Evolutionary conservation across 805 yeast genomes (phyloP).

Genomic region (Teunomyces stri): DNA sequence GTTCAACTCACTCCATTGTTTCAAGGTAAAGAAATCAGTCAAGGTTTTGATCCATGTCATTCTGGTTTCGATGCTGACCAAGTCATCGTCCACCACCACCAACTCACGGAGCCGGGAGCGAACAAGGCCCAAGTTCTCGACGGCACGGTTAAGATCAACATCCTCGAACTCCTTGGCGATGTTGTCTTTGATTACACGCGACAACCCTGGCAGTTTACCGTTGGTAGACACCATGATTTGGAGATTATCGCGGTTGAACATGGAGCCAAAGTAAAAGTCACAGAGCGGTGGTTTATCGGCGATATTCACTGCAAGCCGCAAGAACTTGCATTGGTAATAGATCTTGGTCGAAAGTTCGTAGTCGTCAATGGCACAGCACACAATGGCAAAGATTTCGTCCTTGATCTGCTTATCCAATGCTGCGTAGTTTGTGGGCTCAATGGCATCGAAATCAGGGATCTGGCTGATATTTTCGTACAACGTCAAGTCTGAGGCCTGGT

Average conservation of each 20-base stretch:
- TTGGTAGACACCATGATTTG: slow-evolving; percentile 83
- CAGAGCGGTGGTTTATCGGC: slow-evolving; percentile 85
- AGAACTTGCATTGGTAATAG: slow-evolving; percentile 46
- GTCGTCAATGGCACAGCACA: slow-evolving; percentile 74
- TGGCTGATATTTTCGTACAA: slow-evolving; percentile 40
- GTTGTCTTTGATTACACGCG: slow-evolving; percentile 48
- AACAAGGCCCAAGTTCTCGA: slow-evolving; percentile 57
- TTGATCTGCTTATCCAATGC: slow-evolving; percentile 33
- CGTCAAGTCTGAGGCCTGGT: slow-evolving; percentile 44
- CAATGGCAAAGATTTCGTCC: slow-evolving; percentile 54
- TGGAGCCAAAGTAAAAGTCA: slow-evolving; percentile 83
- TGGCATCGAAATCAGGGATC: slow-evolving; percentile 18
- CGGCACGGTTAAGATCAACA: slow-evolving; percentile 55
- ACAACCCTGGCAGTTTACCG: slow-evolving; percentile 77
- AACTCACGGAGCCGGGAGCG: slow-evolving; percentile 48
- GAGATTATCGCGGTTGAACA: slow-evolving; percentile 66
- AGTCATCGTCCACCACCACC: slow-evolving; percentile 43
- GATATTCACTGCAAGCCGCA: slow-evolving; percentile 64
- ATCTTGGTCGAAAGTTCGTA: slow-evolving; percentile 56
- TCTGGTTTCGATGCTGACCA: slow-evolving; percentile 51
- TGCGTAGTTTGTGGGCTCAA: slow-evolving; percentile 20
- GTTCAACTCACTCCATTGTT: slow-evolving; percentile 53
- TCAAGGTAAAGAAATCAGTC: slow-evolving; percentile 58
- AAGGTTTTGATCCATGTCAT: slow-evolving; percentile 70
- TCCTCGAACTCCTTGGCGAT: slow-evolving; percentile 49